Evolutionary conservation across 139 green algal genomes (phyloP), one percentile per base, ranked within the genome.

Genomic region (Monoraphidium neglectum): DNA sequence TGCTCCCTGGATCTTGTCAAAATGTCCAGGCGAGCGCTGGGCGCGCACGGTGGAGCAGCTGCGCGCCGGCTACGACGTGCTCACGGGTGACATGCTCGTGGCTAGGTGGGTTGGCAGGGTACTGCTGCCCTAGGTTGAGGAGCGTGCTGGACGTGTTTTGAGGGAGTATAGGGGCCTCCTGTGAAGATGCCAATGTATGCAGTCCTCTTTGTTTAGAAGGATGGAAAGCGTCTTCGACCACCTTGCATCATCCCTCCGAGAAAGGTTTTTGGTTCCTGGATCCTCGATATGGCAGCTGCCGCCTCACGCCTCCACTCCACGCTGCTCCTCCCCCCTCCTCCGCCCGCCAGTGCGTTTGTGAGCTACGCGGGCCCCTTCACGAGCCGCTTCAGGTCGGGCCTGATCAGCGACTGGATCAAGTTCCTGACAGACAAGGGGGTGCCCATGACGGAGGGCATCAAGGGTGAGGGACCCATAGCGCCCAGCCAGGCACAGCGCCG

Each of bases 381-480:
- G 46, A 83, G 76, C 73, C 89, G 86, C 68, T 94, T 92, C 89
- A 83, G 91, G 35, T 74, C 79, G 26, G 61, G 84, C 16, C 84
- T 95, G 4, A 91, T 92, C 47, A 76, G 84, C 23, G 83, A 92
- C 67, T 94, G 84, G 82, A 87, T 91, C 77, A 88, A 91, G 69
- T 94, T 94, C 87, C 77, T 94, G 53, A 84, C 77, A 36, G 78
- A 87, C 46, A 87, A 86, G 68, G 70, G 86, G 74, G 83, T 88
- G 64, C 92, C 90, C 16, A 95, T 97, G 92, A 95, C 90, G 16
- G 81, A 92, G 60, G 89, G 88, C 73, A 89, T 94, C 66, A 86
- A 60, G 32, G 90, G 72, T 78, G 47, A 24, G 72, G 23, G n/a
- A n/a, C n/a, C n/a, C n/a, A n/a, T n/a, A n/a, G n/a, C n/a, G n/a